Conservation (phyloP, 2,329 filamentous ascomycete species). For the Fusarium anguioides region DNA sequence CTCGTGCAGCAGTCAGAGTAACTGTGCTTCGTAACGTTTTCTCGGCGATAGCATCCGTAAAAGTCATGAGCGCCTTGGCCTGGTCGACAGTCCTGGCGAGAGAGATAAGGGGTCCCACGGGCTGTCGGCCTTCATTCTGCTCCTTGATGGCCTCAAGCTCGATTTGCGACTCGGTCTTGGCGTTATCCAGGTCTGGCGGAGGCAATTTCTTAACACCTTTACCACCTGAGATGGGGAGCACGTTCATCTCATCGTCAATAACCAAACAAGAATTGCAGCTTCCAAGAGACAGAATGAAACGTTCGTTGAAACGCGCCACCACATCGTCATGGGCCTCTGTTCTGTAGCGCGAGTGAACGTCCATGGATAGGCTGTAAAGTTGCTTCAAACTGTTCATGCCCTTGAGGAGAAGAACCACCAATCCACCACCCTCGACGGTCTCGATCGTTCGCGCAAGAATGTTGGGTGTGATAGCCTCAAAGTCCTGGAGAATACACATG, state of each 20-base stretch:
- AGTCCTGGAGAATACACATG: conserved; percentile 98
- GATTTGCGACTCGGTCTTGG: conserved; percentile 75
- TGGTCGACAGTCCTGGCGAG: conserved; percentile 94
- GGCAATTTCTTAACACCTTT: conserved; percentile 88
- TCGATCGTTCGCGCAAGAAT: conserved; percentile 93
- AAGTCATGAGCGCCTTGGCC: conserved; percentile 95
- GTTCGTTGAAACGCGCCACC: conserved; percentile 95
- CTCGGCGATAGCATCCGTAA: conserved; percentile 94
- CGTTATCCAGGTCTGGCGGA: conserved; percentile 77
- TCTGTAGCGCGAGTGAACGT: conserved; percentile 94
- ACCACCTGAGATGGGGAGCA: conserved; percentile 94
- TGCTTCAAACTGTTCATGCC: conserved; percentile 98
- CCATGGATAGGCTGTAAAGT: conserved; percentile 96
- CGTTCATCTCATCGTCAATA: conserved; percentile 97
- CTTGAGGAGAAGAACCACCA: conserved; percentile 91
- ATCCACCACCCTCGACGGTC: conserved; percentile 94
- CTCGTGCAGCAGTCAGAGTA: conserved; percentile 90
- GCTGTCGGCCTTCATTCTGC: conserved; percentile 83
- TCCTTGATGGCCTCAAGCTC: conserved; percentile 92
- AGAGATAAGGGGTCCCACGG: conserved; percentile 84
- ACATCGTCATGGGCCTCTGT: conserved; percentile 97
- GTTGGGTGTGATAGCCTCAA: conserved; percentile 98
- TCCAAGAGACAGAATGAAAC: conserved; percentile 95
- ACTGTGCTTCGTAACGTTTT: conserved; percentile 96
- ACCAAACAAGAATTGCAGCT: conserved; percentile 94